phyloP scores from a whole-genome alignment of 768 basidiomycete genomes.

The Grammothele lineata region DNA sequence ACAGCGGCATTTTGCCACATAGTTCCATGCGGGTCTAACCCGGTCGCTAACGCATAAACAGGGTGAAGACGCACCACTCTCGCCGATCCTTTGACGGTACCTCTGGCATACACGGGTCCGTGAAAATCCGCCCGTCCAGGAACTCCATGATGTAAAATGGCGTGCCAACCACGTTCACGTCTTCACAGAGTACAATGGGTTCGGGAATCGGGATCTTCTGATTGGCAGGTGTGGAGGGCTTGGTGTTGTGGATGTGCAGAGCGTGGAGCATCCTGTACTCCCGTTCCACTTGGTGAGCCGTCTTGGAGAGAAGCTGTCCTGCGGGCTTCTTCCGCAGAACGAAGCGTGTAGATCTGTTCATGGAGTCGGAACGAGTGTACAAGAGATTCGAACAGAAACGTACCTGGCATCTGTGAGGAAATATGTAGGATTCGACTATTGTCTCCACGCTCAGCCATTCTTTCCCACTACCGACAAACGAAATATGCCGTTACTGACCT shows the following conservation, averaged over 20 bases:
- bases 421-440: slow-evolving; percentile 93
- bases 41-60: too few species aligned
- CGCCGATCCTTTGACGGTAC: slow-evolving; percentile 55
- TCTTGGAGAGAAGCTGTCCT: slow-evolving; percentile 80
- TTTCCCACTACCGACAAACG: too few species aligned
- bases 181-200: slow-evolving; percentile 80
- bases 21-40: too few species aligned
- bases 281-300: slow-evolving; percentile 93
- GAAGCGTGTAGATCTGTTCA: slow-evolving; percentile 40
- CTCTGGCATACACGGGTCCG: slow-evolving; percentile 74
- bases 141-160: slow-evolving; percentile 98
- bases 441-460: neutral
- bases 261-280: slow-evolving; percentile 82
- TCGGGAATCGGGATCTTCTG: slow-evolving; percentile 78
- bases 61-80: slow-evolving; percentile 54
- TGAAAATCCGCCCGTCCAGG: slow-evolving; percentile 90
- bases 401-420: slow-evolving; percentile 79
- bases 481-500: slow-evolving; percentile 68
- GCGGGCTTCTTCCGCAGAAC: slow-evolving; percentile 94
- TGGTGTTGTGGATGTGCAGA: slow-evolving; percentile 68
- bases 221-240: slow-evolving; percentile 42
- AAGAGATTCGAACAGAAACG: slow-evolving; percentile 20
- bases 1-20: too few species aligned
- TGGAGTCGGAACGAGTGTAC: neutral
- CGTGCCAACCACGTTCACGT: slow-evolving; percentile 73